Evolutionary conservation across 352 stramenopile species (phyloP), one percentile per base, ranked within the genome.

Genomic region (Thalassiosira hispida): DNA sequence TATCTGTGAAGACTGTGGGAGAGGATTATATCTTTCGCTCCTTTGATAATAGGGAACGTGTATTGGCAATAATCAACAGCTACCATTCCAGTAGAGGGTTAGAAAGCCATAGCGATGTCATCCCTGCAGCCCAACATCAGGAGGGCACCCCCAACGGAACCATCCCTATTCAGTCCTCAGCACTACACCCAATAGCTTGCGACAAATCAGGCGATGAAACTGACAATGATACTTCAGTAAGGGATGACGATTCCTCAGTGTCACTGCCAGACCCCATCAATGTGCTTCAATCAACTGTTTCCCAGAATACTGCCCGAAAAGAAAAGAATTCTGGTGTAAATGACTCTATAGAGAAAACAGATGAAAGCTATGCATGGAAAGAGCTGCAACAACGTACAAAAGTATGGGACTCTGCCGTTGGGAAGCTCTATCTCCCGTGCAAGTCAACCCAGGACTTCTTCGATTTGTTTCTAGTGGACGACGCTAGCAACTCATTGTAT

Each of bases 381-480:
- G 33, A 51, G 23, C 60, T 74, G 16, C 63, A 70, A 14, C 6
- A 60, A 42, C 18, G 38, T 35, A 40, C 68, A 46, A 68, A 61
- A 14, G 52, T 46, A 27, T 78, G 52, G 59, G 75, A 83, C 0
- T 65, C 59, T 33, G 47, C 61, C 5, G 38, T 85, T 5, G 23
- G 62, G 14, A 59, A 81, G 12, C 52, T 68, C n/a, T 73, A 84
- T 53, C 51, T 89, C 2, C 35, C 52, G 12, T 79, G 52, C 60
- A 75, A 65, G 35, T 67, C 64, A 40, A 25, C 87, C 20, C 59
- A 82, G 44, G 57, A 70, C 5, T 90, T 91, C 65, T 77, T 84
- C 33, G 61, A 79, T 18, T 29, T 69, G 12, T 90, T 90, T 70
- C n/a, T 92, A 9, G 8, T 6, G 16, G 71, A 92, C 46, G 72